Base-by-base conservation (phyloP, 2,329 filamentous ascomycete genomes). In the Penicillium sp. region DNA sequence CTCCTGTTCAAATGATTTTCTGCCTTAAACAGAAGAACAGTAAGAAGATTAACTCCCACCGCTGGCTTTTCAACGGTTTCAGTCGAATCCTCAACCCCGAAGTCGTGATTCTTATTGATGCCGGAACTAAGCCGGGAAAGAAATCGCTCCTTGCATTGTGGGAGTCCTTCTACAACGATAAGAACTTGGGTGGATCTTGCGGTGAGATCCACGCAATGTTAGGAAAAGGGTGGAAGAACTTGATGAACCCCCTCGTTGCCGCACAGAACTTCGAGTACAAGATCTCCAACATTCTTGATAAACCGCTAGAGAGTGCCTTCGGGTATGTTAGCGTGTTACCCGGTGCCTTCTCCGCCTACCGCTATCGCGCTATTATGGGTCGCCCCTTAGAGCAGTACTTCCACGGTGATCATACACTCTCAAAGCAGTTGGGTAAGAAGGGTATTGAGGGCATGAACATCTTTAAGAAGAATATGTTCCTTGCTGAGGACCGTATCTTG, bases 391-490 rank as follows among this genome's bases (percentile, higher is more conserved):
- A 97, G 77, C 93, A 97, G 79, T 97, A 97, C 78, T 97, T 97
- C 86, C 93, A 97, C 76, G 93, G 93, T 83, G 93, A 97, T 71
- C 93, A 97, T 77, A 97, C 93, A 1, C 83, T 97, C 26, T 95
- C 93, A 59, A 93, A 93, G 78, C 87, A 92, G 66, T 86, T 97
- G 50, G 92, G 92, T 65, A 95, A 96, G 81, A 97, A 97, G 84
- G 93, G 93, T 85, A 97, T 97, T 67, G 93, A 97, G 74, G 93
- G 92, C 69, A 97, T 97, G 93, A 97, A 97, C 78, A 97, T 97
- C 75, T 97, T 97, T 89, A 97, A 97, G 82, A 97, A 97, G 86
- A 97, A 97, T 85, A 97, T 97, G 93, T 97, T 97, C 83, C 92
- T 97, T 86, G 93, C 93, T 75, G 93, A 97, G 79, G 93, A 97